A percentile compares a stretch with the other conserved stretches of the same genome.
phyloP scores from a whole-genome alignment of 768 basidiomycete genomes.

The Austroboletus festivus region DNA sequence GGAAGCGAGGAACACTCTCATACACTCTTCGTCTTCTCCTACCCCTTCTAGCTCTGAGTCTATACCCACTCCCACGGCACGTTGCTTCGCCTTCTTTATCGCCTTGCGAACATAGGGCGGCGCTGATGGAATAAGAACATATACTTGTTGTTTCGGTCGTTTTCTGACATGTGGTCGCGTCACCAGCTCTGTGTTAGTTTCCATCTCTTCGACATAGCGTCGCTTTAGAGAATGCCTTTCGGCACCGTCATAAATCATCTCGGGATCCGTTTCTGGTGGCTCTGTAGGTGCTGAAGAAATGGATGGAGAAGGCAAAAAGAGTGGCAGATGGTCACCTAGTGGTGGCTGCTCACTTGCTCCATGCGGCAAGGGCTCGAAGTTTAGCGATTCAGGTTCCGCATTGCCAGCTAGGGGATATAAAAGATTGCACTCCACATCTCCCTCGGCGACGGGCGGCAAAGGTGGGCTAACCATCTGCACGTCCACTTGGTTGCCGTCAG shows the following conservation, averaged over 20 bases:
- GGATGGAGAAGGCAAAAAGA: conserved; percentile 49
- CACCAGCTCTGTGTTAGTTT: not conserved
- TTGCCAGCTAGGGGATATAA: conserved; percentile 3
- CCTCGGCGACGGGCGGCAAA: conserved; percentile 7
- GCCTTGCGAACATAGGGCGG: conserved; percentile 21
- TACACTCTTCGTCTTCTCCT: conserved; percentile 29
- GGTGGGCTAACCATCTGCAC: conserved; percentile 22
- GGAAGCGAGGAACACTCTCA: conserved; percentile 23
- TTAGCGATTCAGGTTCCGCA: conserved; percentile 2
- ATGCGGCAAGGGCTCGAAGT: conserved; percentile 7
- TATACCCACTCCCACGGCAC: conserved; percentile 11
- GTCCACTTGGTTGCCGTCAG: conserved; percentile 13
- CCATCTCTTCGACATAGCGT: conserved; percentile 12
- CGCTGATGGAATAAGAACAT: conserved; percentile 30
- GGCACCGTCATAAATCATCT: conserved; percentile 9
- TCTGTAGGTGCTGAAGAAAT: conserved; percentile 28
- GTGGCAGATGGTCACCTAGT: conserved; percentile 33
- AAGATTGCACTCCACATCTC: conserved; percentile 9
- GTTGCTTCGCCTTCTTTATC: conserved; percentile 19
- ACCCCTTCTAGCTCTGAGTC: conserved; percentile 16
- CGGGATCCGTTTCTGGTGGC: conserved; percentile 22
- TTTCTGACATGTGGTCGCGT: conserved; percentile 15
- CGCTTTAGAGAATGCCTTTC: conserved; percentile 22
- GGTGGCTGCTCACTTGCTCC: conserved; percentile 9
- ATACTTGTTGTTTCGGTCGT: conserved; percentile 24